These are phyloP conservation scores for Podila horticola DNA, from an alignment of 192 early-diverging fungal species.

Conservation along the genomic window DNA sequence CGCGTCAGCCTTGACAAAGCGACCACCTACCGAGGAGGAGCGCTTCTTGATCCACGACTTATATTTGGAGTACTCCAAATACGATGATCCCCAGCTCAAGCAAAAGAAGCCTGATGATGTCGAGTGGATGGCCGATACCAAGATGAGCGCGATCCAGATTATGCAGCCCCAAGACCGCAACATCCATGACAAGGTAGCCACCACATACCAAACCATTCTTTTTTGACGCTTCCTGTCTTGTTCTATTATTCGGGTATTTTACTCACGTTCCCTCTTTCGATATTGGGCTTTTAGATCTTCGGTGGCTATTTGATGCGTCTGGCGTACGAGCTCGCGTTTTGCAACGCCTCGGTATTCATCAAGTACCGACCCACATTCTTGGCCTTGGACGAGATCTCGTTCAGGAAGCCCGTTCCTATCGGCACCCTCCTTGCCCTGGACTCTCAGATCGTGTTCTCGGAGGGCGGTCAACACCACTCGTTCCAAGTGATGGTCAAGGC, in stretches of 20 bases:
- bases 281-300: slow-evolving; percentile 61
- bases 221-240: background rate
- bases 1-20: slow-evolving; percentile 64
- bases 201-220: background rate
- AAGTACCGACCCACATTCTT: slow-evolving; percentile 65
- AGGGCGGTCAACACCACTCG: slow-evolving; percentile 59
- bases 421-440: slow-evolving; percentile 79
- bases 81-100: slow-evolving; percentile 54
- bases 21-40: slow-evolving; percentile 84
- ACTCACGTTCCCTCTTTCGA: background rate
- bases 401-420: slow-evolving; percentile 87
- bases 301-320: slow-evolving; percentile 86
- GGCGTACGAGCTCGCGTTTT: slow-evolving; percentile 87
- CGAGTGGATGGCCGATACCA: slow-evolving; percentile 83
- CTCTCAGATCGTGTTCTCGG: slow-evolving; percentile 82
- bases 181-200: slow-evolving; percentile 46
- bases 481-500: slow-evolving; percentile 79
- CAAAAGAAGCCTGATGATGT: slow-evolving; percentile 54
- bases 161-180: slow-evolving; percentile 76
- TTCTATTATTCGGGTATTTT: background rate
- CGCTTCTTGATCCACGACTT: slow-evolving; percentile 81
- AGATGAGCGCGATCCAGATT: slow-evolving; percentile 73
- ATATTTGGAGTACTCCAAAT: slow-evolving; percentile 77
- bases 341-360: slow-evolving; percentile 77
- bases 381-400: slow-evolving; percentile 80